Evolutionary conservation across 257 asterid species (phyloP).

Genomic region (Solanum infundibuliforme): DNA sequence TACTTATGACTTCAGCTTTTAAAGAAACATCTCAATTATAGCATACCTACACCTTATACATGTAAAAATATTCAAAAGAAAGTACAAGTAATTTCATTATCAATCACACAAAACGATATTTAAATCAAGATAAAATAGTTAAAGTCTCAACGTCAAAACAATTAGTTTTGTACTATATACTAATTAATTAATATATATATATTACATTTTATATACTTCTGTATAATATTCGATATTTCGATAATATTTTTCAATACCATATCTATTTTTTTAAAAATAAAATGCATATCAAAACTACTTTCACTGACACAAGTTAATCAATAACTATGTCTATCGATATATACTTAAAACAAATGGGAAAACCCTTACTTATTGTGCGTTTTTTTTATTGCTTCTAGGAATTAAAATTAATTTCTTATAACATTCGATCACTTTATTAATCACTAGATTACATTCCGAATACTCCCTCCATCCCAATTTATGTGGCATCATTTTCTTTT

Average conservation of each 20-base stretch:
- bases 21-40: not conserved
- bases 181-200: too few species aligned
- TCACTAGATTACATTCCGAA: too few species aligned
- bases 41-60: not conserved
- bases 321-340: not conserved
- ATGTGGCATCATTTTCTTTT: too few species aligned
- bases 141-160: not conserved
- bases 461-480: not conserved
- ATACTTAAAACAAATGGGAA: not conserved
- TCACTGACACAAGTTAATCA: not conserved
- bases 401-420: not conserved
- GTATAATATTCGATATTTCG: too few species aligned
- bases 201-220: too few species aligned
- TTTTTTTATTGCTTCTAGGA: not conserved
- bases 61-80: not conserved
- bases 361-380: not conserved
- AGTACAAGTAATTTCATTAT: not conserved
- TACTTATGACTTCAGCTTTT: not conserved
- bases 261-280: too few species aligned
- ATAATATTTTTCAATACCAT: too few species aligned
- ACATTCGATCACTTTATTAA: not conserved
- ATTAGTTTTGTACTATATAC: not conserved
- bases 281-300: not conserved
- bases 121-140: not conserved
- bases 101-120: not conserved